Percentiles rank a stretch among this genome's conserved stretches.
phyloP scores from a whole-genome alignment of 2,329 filamentous ascomycete species.

The Dactylonectria estremocensis region DNA sequence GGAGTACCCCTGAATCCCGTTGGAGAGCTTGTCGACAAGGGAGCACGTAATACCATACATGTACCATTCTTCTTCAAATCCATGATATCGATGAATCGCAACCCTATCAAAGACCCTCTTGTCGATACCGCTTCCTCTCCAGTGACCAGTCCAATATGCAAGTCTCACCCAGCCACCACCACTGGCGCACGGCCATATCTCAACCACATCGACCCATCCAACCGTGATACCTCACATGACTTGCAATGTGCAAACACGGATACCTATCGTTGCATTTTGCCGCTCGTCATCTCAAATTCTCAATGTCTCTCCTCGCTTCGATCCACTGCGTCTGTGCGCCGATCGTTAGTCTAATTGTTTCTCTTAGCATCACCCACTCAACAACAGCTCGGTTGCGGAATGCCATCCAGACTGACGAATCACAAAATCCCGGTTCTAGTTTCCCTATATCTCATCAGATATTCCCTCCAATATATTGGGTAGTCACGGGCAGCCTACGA shows the following conservation, averaged over 20 bases:
- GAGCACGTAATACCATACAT: background rate
- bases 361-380: background rate
- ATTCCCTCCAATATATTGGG: too few species aligned
- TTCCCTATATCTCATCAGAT: background rate
- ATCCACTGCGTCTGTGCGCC: background rate
- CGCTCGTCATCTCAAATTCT: background rate
- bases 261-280: background rate
- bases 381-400: background rate
- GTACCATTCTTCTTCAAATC: too few species aligned
- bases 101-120: background rate
- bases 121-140: background rate
- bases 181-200: background rate
- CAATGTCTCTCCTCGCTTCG: constrained; percentile 3
- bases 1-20: background rate
- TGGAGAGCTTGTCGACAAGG: background rate
- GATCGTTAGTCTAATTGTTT: too few species aligned
- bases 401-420: background rate
- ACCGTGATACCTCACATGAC: background rate
- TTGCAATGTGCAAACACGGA: background rate
- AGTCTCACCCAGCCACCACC: background rate
- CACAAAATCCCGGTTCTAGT: background rate
- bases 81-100: too few species aligned
- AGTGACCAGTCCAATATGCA: background rate
- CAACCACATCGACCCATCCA: background rate
- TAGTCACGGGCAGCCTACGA: too few species aligned